phyloP scores from a whole-genome alignment of 2,329 filamentous ascomycete genomes.

The Sporothrix variecibatus region DNA sequence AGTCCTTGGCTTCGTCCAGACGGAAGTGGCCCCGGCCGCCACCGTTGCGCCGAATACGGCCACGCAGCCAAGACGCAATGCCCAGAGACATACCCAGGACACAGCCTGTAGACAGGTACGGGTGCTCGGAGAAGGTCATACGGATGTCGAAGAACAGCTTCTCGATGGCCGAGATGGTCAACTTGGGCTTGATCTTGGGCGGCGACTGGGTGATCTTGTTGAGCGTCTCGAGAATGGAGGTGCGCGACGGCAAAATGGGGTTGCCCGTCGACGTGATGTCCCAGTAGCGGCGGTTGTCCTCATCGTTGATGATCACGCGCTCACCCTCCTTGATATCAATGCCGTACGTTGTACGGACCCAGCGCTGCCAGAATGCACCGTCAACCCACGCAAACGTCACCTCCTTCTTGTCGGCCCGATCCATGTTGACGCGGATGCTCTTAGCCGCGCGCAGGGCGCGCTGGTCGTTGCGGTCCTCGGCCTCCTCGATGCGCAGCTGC shows the following conservation, averaged over 20 bases:
- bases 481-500: conserved; percentile 93
- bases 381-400: conserved; percentile 97
- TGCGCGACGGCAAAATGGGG: conserved; percentile 83
- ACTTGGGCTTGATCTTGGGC: conserved; percentile 72
- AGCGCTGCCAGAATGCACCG: conserved; percentile 94
- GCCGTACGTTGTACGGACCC: conserved; percentile 93
- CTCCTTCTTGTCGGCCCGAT: conserved; percentile 81
- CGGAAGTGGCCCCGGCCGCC: conserved; percentile 59
- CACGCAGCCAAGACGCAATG: conserved; percentile 55
- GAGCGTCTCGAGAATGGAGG: conserved; percentile 85
- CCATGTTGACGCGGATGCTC: conserved; percentile 87
- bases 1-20: conserved; percentile 55
- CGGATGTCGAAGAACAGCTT: conserved; percentile 70
- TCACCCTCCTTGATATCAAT: conserved; percentile 87
- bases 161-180: conserved; percentile 71
- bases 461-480: conserved; percentile 88
- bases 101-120: conserved; percentile 59
- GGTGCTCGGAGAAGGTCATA: conserved; percentile 60
- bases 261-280: conserved; percentile 87
- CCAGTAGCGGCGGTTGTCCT: conserved; percentile 95
- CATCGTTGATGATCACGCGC: conserved; percentile 92
- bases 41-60: conserved; percentile 54
- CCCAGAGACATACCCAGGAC: conserved; percentile 59
- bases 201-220: conserved; percentile 69
- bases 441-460: conserved; percentile 85